Percentiles rank a stretch among this genome's conserved stretches.
Conservation (phyloP, 768 basidiomycete species). For the Hirschioporus abietinus region DNA sequence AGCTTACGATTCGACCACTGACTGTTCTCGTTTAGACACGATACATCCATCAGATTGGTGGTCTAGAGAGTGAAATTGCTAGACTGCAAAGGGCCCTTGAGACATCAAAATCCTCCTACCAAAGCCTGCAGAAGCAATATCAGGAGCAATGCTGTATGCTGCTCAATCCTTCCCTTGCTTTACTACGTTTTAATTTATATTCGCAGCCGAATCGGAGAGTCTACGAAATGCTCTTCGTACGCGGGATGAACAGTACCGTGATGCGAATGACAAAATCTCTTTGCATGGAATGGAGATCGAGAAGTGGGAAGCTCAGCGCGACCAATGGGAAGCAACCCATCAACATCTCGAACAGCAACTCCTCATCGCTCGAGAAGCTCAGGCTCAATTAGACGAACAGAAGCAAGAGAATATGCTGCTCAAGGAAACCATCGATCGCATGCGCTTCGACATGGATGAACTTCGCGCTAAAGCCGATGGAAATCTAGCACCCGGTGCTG, state of each 20-base stretch:
- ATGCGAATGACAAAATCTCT: constrained; percentile 52
- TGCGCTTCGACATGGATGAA: constrained; percentile 93
- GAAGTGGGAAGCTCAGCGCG: constrained; percentile 65
- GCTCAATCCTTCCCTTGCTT: neutral
- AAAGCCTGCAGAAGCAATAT: constrained; percentile 80
- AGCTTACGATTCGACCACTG: constrained; percentile 16
- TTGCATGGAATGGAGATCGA: constrained; percentile 60
- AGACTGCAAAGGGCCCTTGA: constrained; percentile 74
- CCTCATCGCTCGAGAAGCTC: constrained; percentile 59
- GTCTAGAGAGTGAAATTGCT: constrained; percentile 73
- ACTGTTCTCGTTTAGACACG: constrained; percentile 40
- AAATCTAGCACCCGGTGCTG: constrained; percentile 28
- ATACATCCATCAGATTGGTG: constrained; percentile 58
- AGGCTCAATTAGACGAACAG: constrained; percentile 78
- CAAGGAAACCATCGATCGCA: constrained; percentile 94
- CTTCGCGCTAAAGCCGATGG: constrained; percentile 51
- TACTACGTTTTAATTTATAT: neutral
- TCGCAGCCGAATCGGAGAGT: constrained; percentile 67
- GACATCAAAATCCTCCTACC: constrained; percentile 63
- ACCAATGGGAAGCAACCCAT: constrained; percentile 68
- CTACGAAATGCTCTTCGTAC: constrained; percentile 69
- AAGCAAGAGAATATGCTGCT: constrained; percentile 91
- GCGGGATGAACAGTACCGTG: constrained; percentile 69
- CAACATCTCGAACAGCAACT: constrained; percentile 69
- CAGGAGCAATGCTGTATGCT: constrained; percentile 78